phyloP scores from a whole-genome alignment of 805 yeast species.

The Candida dendrica region DNA sequence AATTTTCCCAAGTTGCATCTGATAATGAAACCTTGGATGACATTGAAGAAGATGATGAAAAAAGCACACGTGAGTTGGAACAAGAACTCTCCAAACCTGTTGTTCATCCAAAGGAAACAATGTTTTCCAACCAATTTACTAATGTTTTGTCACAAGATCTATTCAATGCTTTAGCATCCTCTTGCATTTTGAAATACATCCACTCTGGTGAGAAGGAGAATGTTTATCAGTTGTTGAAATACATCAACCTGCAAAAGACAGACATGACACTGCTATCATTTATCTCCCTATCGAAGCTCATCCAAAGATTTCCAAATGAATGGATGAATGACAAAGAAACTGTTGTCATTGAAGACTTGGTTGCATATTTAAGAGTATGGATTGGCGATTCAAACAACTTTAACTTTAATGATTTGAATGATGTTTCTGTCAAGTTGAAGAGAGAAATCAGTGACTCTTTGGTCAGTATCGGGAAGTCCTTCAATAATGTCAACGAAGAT shows the following conservation, averaged over 20 bases:
- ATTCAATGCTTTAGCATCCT: conserved; percentile 17
- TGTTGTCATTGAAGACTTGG: conserved; percentile 14
- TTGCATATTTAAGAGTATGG: conserved; percentile 21
- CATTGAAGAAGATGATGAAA: background rate
- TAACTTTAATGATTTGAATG: conserved; percentile 17
- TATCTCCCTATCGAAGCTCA: conserved; percentile 18
- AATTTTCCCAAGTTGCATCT: background rate
- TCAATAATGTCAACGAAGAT: conserved; percentile 11
- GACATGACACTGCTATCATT: conserved; percentile 20
- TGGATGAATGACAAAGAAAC: conserved; percentile 11
- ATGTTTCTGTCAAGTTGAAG: conserved; percentile 17
- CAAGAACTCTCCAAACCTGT: background rate
- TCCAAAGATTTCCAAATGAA: conserved; percentile 18
- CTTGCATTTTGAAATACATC: conserved; percentile 16
- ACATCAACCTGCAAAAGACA: conserved; percentile 11
- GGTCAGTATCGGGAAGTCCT: conserved; percentile 18
- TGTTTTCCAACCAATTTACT: conserved; percentile 3
- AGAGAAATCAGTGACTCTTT: conserved; percentile 24
- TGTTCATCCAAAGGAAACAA: background rate
- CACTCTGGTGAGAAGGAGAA: conserved; percentile 10
- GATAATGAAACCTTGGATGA: conserved; percentile 1
- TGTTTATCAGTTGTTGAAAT: conserved; percentile 11
- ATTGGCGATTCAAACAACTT: conserved; percentile 18
- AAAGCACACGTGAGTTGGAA: background rate
- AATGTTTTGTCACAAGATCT: conserved; percentile 17